Base-by-base conservation (phyloP, 2,329 filamentous ascomycete genomes). In the Dactylellina parvicollis region DNA sequence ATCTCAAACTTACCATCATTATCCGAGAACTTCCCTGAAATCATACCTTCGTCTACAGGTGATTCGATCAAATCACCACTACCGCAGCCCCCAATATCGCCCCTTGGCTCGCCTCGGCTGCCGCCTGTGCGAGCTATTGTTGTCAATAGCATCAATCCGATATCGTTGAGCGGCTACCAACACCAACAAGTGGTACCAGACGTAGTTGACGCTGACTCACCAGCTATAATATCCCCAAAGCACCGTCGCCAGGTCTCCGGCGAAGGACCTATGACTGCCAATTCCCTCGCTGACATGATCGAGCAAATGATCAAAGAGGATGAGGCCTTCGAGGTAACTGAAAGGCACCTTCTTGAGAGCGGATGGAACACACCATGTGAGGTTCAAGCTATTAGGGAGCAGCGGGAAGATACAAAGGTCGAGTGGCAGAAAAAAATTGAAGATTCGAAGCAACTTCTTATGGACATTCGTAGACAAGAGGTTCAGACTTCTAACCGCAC, bases 221-320 rank as follows among this genome's bases (percentile, higher is more conserved):
- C 70, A 2, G 70, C 70, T 2, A 64, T 74, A 50, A 16, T 74
- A 30, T 74, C 70, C 4, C 70, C 70, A 24, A 67, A 61, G 32
- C 62, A 74, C 42, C 74, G 46, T 61, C 75, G 50, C 61, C 66
- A 42, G 49, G 32, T 59, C 62, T 76, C 42, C 12, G 56, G 55
- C 9, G 61, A 71, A n/a, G 75, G 74, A 10, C 62, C 64, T 4
- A 75, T 77, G 10, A 76, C 76, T 4, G 77, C 76, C 5, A 75
- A 78, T 36, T 76, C 76, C 20, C 74, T 77, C 20, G 76, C 76
- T 26, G 77, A 78, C 42, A 77, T 78, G 77, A 78, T 77, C 30
- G 76, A 77, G 62, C 75, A 76, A 24, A 78, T 78, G 77, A 75
- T 70, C 16, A 67, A 62, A n/a, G 76, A 78, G 32, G 62, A 77